phyloP scores from a whole-genome alignment of 176 grass and related monocot species.

The Melocanna baccifera region DNA sequence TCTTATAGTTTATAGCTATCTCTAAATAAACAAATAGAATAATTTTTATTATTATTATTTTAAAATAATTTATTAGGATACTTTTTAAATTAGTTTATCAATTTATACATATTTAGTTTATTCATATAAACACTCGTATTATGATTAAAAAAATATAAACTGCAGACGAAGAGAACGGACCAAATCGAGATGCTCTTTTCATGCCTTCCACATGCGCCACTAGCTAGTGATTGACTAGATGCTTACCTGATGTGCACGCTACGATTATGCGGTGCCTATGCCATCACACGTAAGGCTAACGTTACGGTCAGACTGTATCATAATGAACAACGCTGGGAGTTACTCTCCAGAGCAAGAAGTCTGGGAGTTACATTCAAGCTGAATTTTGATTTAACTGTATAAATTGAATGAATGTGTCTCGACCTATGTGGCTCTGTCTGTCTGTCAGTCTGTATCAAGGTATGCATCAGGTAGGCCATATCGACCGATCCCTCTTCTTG shows the following conservation, averaged over 20 bases:
- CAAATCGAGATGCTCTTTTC: neutral
- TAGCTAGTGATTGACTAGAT: conserved; percentile 1
- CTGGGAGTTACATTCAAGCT: neutral
- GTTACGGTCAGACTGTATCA: neutral
- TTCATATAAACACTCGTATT: too few species aligned
- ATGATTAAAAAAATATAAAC: too few species aligned
- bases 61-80: too few species aligned
- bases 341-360: too few species aligned
- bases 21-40: too few species aligned
- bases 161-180: too few species aligned
- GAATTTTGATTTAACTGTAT: neutral
- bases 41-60: too few species aligned
- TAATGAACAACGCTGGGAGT: neutral
- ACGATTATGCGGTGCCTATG: neutral
- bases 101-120: too few species aligned
- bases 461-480: neutral
- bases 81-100: too few species aligned
- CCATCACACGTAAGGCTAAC: neutral
- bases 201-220: conserved; percentile 16
- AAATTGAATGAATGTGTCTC: neutral
- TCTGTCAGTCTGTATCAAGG: neutral
- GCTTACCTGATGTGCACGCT: conserved; percentile 30
- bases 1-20: too few species aligned
- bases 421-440: too few species aligned
- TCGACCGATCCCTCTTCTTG: neutral